A percentile compares a stretch with the other conserved stretches of the same genome.
These are phyloP conservation scores for Candida pseudoviswanathii DNA, from an alignment of 1,139 yeast species.

Conservation along the genomic window DNA sequence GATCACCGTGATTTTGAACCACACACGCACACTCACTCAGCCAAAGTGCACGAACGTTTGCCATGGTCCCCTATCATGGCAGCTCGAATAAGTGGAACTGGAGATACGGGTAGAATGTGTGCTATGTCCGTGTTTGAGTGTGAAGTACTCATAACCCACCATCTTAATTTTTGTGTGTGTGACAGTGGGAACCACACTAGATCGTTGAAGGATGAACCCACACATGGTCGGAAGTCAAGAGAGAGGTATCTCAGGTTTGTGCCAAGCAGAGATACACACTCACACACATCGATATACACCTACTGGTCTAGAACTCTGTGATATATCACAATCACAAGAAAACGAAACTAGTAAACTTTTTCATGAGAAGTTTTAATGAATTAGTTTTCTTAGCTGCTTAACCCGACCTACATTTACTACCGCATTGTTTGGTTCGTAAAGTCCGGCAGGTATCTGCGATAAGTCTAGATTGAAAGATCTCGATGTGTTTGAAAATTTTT, in stretches of 20 bases:
- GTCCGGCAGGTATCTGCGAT: neutral
- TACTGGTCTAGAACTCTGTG: too few species aligned
- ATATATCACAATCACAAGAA: neutral
- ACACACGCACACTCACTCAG: neutral
- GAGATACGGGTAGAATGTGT: neutral
- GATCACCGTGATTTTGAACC: neutral
- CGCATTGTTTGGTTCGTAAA: neutral
- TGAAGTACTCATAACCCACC: too few species aligned
- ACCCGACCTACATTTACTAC: conserved; percentile 1
- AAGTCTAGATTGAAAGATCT: neutral
- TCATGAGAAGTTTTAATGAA: too few species aligned
- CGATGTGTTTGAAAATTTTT: neutral
- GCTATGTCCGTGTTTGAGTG: too few species aligned
- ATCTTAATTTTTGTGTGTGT: too few species aligned
- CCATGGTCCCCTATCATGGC: too few species aligned
- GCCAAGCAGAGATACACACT: neutral
- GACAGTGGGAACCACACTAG: neutral
- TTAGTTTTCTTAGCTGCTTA: neutral
- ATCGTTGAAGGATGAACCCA: neutral
- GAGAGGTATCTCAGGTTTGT: neutral
- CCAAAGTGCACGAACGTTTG: too few species aligned
- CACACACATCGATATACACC: neutral
- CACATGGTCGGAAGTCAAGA: neutral
- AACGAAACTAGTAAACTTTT: neutral
- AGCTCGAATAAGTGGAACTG: too few species aligned